Conservation (phyloP, 208 protist genomes). For the Trichomonas vaginalis region DNA sequence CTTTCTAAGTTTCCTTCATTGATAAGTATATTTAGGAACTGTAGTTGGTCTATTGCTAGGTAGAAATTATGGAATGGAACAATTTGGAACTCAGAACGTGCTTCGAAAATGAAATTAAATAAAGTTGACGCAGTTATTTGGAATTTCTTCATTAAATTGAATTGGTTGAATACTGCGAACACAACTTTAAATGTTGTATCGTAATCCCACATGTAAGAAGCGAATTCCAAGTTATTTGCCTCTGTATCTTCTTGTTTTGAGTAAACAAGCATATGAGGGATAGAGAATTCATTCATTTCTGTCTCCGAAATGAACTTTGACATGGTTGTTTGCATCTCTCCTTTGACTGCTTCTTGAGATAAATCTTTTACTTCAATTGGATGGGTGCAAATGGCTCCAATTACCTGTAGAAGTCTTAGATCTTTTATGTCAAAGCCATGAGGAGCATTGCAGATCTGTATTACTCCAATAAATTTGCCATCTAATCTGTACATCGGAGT, state of each 20-base stretch:
- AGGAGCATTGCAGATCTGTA: neutral
- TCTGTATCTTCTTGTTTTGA: neutral
- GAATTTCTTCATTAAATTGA: neutral
- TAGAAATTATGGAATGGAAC: neutral
- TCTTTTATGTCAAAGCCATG: neutral
- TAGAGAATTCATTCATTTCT: neutral
- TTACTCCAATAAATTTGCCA: neutral
- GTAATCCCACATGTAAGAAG: neutral
- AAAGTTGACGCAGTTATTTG: neutral
- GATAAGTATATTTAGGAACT: neutral
- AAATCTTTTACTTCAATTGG: neutral
- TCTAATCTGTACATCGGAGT: neutral
- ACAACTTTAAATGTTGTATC: neutral
- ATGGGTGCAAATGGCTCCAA: neutral
- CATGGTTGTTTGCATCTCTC: neutral
- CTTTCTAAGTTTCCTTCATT: slow-evolving; percentile 43
- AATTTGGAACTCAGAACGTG: neutral
- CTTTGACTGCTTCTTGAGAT: neutral
- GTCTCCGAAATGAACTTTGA: neutral
- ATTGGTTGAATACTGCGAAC: neutral
- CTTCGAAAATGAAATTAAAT: neutral
- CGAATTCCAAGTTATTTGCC: neutral
- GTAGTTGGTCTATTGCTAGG: neutral
- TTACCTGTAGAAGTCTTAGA: neutral
- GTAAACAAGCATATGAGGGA: neutral